Evolutionary conservation across 2,329 filamentous ascomycete genomes (phyloP).

Genomic region (Cytospora mali): DNA sequence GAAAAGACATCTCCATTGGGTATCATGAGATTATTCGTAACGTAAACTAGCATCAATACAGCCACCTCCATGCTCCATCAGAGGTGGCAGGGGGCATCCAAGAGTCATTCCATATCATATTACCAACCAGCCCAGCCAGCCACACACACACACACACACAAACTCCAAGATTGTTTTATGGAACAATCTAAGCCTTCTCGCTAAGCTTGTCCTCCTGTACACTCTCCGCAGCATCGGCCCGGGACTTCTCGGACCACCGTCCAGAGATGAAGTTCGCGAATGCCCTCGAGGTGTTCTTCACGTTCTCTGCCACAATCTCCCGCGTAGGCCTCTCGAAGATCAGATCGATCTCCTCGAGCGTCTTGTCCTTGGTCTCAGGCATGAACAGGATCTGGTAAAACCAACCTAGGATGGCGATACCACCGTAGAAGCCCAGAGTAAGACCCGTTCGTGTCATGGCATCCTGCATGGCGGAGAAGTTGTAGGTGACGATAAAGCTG

Average conservation of each 20-base stretch:
- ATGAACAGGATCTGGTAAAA: conserved; percentile 75
- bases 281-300: conserved; percentile 36
- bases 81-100: neutral
- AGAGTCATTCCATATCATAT: neutral
- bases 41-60: conserved; percentile 4
- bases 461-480: conserved; percentile 70
- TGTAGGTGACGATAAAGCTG: conserved; percentile 75
- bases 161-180: too few relatives aligned
- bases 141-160: neutral
- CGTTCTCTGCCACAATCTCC: conserved; percentile 64
- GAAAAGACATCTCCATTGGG: conserved; percentile 15
- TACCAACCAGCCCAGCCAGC: neutral
- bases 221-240: conserved; percentile 9
- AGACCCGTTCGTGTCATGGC: conserved; percentile 69
- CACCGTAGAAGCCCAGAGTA: conserved; percentile 72
- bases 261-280: conserved; percentile 26
- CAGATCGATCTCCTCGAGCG: conserved; percentile 71
- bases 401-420: conserved; percentile 71
- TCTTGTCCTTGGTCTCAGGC: conserved; percentile 72
- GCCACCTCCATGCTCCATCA: neutral
- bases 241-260: conserved; percentile 18
- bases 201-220: conserved; percentile 25
- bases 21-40: conserved; percentile 19
- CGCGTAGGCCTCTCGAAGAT: conserved; percentile 66
- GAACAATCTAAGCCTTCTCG: conserved; percentile 21